These are phyloP conservation scores for Vaccinium darrowii DNA, from an alignment of 148 eudicot species.

Conservation along the genomic window DNA sequence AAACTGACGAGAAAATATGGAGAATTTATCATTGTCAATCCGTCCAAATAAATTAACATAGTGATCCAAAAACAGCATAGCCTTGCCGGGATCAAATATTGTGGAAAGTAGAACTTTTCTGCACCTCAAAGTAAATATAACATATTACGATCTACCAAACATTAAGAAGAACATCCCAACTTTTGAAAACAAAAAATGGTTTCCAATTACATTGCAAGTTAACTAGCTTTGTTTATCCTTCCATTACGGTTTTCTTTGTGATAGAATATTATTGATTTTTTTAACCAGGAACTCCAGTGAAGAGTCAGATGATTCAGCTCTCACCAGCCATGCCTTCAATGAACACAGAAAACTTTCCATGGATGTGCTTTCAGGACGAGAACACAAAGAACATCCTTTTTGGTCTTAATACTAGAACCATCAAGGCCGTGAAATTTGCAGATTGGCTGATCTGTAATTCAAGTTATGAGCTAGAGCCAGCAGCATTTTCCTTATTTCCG, in stretches of 20 bases:
- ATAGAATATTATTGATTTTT: background rate
- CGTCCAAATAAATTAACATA: background rate
- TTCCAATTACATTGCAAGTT: background rate
- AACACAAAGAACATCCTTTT: slow-evolving; percentile 6
- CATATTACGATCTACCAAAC: background rate
- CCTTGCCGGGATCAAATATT: background rate
- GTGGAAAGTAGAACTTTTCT: background rate
- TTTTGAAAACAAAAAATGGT: background rate
- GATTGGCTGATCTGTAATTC: slow-evolving; percentile 32
- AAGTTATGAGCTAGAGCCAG: slow-evolving; percentile 26
- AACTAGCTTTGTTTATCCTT: background rate
- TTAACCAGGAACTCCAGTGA: slow-evolving; percentile 27
- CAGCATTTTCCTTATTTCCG: slow-evolving; percentile 23
- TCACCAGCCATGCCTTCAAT: slow-evolving; percentile 34
- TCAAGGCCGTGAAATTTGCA: background rate
- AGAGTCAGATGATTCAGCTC: slow-evolving; percentile 21
- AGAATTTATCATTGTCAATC: background rate
- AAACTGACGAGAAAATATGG: background rate
- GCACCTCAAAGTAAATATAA: background rate
- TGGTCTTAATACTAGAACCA: background rate
- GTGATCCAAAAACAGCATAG: background rate
- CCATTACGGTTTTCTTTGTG: background rate
- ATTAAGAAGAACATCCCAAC: background rate
- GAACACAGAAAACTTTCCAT: slow-evolving; percentile 24
- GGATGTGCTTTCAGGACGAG: slow-evolving; percentile 25